Conservation (phyloP, 768 basidiomycete genomes). For the Lactifluus rugatus region DNA sequence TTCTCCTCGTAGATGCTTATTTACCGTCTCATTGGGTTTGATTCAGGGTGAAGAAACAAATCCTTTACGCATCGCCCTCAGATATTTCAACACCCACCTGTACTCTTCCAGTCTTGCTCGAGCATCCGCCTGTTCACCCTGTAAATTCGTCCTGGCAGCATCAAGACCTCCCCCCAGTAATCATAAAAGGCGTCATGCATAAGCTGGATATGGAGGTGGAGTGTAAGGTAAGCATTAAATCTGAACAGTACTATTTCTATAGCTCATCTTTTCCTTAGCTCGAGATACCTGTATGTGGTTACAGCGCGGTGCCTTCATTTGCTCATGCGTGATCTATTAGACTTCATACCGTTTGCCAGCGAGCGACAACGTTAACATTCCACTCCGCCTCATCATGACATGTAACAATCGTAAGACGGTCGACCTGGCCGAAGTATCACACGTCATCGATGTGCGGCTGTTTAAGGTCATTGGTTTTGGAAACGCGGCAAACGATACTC, state of each 20-base stretch:
- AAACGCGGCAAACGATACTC: background rate
- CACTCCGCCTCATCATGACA: constrained; percentile 7
- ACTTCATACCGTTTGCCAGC: background rate
- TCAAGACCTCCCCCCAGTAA: background rate
- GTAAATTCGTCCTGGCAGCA: background rate
- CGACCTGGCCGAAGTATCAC: background rate
- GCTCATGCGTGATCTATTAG: background rate
- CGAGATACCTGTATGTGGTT: background rate
- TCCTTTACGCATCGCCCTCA: background rate
- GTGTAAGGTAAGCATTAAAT: constrained; percentile 3
- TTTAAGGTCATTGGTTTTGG: constrained; percentile 14
- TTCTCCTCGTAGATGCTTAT: background rate
- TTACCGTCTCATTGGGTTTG: background rate
- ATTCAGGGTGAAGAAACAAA: background rate
- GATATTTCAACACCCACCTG: background rate
- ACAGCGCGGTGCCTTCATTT: background rate
- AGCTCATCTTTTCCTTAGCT: constrained; percentile 1
- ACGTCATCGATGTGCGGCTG: constrained; percentile 6
- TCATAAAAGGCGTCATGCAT: constrained; percentile 7
- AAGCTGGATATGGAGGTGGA: constrained; percentile 3
- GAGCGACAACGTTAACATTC: constrained; percentile 4
- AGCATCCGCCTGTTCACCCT: background rate
- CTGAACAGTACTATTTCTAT: background rate
- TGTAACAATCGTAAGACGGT: background rate
- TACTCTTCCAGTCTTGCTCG: background rate